Conservation (phyloP, 2,329 filamentous ascomycete species). For the Pyrenophora seminiperda region DNA sequence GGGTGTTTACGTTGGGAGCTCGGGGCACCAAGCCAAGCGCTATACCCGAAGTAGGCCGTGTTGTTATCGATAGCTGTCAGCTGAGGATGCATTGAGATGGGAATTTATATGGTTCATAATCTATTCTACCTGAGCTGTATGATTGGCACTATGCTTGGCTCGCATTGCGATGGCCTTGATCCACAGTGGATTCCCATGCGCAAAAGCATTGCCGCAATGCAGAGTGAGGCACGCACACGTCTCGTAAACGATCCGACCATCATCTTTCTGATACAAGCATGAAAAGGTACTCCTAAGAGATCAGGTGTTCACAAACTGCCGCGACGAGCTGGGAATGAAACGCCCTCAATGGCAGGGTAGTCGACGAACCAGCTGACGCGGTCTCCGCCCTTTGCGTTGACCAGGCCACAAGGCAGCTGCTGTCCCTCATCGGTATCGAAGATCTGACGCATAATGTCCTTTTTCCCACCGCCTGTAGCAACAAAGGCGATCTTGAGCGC, state of each 20-base stretch:
- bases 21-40: conserved; percentile 4
- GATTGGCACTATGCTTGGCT: conserved; percentile 32
- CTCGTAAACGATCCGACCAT: conserved; percentile 13
- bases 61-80: conserved; percentile 13
- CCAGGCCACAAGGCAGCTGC: conserved; percentile 80
- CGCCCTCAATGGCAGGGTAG: conserved; percentile 80
- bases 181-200: conserved; percentile 27
- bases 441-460: conserved; percentile 88
- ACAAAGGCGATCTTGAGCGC: conserved; percentile 88
- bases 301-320: conserved; percentile 61
- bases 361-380: conserved; percentile 97
- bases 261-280: conserved; percentile 7
- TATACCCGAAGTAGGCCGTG: background rate
- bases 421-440: conserved; percentile 77
- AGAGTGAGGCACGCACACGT: conserved; percentile 6
- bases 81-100: background rate
- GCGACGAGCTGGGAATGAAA: conserved; percentile 74
- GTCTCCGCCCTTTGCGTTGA: conserved; percentile 83
- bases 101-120: conserved; percentile 18
- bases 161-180: conserved; percentile 22
- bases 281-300: background rate
- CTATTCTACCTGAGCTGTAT: conserved; percentile 31
- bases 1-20: conserved; percentile 12
- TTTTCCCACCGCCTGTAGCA: conserved; percentile 86
- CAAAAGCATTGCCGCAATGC: conserved; percentile 34